Base-by-base conservation (phyloP, 805 yeast genomes). In the Pichia pseudocactophila region DNA sequence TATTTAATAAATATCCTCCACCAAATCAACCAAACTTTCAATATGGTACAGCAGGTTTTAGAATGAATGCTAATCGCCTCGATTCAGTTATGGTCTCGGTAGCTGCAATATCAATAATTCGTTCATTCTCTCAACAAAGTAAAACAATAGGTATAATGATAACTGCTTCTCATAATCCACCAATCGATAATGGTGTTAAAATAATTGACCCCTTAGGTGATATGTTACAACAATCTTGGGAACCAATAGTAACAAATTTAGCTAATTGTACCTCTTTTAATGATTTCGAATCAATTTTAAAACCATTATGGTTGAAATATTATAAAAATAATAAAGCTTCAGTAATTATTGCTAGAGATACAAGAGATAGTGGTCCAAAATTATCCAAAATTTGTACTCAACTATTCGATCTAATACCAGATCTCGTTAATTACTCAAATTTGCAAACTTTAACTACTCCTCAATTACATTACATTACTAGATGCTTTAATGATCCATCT, bases 1-100 rank as follows among this genome's bases (percentile, higher is more conserved):
- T 36, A 3, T 54, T 46, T 32, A 28, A 41, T 3, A 58, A 51
- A 31, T 70, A 73, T 48, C 70, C 70, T 25, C 76, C 74, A 43
- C 77, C 80, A 1, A 57, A 59, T n/a, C 59, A 52, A 19, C 52
- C 45, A 30, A 42, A 47, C 2, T 81, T 76, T 56, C 63, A 75
- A 15, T 92, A 92, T 55, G 98, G 98, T n/a, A 92, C 98, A 1
- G 98, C 98, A 2, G 98, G 98, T 8, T 92, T 92, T 65, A 75
- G 98, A 45, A 80, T 80, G 65, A 66, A 75, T 37, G 89, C 95
- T 2, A 57, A 63, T 17, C 62, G 70, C 15, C 65, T 90, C 50
- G 95, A 86, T 57, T 80, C 87, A 15, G 90, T 89, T 27, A 82
- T 86, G 61, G 85, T 77, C 60, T 72, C 90, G 7, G 87, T 83